Conservation (phyloP, 768 basidiomycete species). For the Basidioascus undulatus region DNA sequence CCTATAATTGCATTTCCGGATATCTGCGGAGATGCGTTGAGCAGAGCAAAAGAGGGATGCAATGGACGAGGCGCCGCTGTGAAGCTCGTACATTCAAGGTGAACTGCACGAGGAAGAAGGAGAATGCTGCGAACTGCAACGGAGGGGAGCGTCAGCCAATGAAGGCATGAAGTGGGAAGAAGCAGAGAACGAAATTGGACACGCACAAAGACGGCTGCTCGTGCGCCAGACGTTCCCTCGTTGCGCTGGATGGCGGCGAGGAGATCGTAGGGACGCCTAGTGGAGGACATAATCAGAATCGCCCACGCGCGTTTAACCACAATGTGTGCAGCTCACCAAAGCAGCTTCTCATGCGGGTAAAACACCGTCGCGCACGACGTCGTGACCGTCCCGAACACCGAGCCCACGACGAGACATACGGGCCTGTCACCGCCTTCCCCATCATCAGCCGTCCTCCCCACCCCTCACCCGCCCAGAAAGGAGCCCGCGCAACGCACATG, state of each 20-base stretch:
- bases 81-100: too few relatives aligned
- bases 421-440: too few relatives aligned
- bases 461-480: too few relatives aligned
- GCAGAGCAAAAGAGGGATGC: neutral
- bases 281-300: neutral
- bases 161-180: too few relatives aligned
- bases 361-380: too few relatives aligned
- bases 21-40: constrained; percentile 1
- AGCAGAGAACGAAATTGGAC: too few relatives aligned
- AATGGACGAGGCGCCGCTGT: too few relatives aligned
- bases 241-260: constrained; percentile 11
- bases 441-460: too few relatives aligned
- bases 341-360: too few relatives aligned
- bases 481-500: too few relatives aligned
- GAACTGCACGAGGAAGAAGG: constrained; percentile 2
- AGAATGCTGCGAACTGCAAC: constrained; percentile 7
- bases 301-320: neutral
- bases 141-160: too few relatives aligned
- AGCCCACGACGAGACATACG: constrained; percentile 10
- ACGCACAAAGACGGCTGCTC: constrained; percentile 14
- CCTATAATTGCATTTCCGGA: constrained; percentile 9
- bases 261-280: constrained; percentile 5
- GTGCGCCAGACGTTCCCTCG: constrained; percentile 5
- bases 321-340: neutral
- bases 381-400: too few relatives aligned